phyloP scores from a whole-genome alignment of 768 basidiomycete species.

The Mycena filopes region DNA sequence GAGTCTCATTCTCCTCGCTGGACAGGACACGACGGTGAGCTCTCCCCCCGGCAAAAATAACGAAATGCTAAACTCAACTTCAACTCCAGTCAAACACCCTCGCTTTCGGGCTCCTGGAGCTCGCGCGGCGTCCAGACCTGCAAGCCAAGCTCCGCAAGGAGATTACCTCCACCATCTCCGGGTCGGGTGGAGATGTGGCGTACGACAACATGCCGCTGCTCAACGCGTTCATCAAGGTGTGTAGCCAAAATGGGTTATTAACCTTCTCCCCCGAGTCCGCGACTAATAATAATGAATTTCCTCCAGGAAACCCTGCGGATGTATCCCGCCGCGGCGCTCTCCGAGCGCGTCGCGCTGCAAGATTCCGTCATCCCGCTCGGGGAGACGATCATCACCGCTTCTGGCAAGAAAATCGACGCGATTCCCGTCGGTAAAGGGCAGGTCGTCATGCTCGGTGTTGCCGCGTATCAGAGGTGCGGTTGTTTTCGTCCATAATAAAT shows the following conservation, averaged over 20 bases:
- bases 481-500: conserved; percentile 2
- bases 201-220: conserved; percentile 23
- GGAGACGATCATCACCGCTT: conserved; percentile 42
- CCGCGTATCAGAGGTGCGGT: conserved; percentile 50
- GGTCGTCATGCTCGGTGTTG: conserved; percentile 44
- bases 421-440: conserved; percentile 46
- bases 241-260: too few species aligned
- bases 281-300: conserved; percentile 35
- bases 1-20: conserved; percentile 25
- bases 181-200: not conserved
- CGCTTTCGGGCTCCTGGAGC: conserved; percentile 57
- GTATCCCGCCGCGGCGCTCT: conserved; percentile 45
- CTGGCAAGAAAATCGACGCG: conserved; percentile 43
- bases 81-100: conserved; percentile 44
- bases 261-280: not conserved
- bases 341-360: conserved; percentile 45
- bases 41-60: not conserved
- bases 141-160: conserved; percentile 61
- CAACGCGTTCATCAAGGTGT: conserved; percentile 28
- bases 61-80: not conserved
- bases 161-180: conserved; percentile 31
- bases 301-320: conserved; percentile 45
- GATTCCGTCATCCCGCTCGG: conserved; percentile 57
- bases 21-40: conserved; percentile 25
- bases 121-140: conserved; percentile 53